Conservation (phyloP, 306 rosid genomes). For the Cicer bijugum region DNA sequence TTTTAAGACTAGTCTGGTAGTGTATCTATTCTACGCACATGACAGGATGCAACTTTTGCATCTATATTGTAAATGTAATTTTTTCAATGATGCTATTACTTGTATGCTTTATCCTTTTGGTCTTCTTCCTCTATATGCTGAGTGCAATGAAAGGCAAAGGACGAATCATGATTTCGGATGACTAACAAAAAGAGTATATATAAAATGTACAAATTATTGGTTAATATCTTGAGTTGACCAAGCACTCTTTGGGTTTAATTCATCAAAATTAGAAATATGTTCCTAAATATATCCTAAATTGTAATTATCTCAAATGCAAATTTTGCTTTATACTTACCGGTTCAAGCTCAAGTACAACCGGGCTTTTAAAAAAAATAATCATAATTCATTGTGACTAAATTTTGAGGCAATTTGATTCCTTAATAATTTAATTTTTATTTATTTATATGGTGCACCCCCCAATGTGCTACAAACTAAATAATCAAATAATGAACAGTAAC, state of each 20-base stretch:
- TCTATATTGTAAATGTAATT: constrained; percentile 44
- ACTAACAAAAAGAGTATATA: neutral
- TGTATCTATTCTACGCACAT: constrained; percentile 49
- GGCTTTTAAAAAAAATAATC: neutral
- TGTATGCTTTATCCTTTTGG: constrained; percentile 23
- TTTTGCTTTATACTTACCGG: neutral
- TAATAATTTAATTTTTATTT: too few relatives aligned
- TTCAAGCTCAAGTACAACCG: neutral
- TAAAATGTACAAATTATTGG: constrained; percentile 14
- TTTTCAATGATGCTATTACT: constrained; percentile 32
- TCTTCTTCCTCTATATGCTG: constrained; percentile 13
- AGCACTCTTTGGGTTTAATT: constrained; percentile 18
- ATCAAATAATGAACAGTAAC: too few relatives aligned
- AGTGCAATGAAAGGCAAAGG: constrained; percentile 35
- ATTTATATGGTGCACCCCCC: too few relatives aligned
- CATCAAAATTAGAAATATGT: constrained; percentile 22
- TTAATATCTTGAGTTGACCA: neutral
- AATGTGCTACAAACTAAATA: too few relatives aligned
- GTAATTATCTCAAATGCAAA: constrained; percentile 13
- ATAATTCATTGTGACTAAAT: neutral
- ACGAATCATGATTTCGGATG: neutral
- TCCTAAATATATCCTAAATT: neutral
- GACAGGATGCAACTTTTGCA: constrained; percentile 43
- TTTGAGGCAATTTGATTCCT: neutral
- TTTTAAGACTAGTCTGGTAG: constrained; percentile 44